Conservation (phyloP, 148 eudicot species). For the Talinum fruticosum region DNA sequence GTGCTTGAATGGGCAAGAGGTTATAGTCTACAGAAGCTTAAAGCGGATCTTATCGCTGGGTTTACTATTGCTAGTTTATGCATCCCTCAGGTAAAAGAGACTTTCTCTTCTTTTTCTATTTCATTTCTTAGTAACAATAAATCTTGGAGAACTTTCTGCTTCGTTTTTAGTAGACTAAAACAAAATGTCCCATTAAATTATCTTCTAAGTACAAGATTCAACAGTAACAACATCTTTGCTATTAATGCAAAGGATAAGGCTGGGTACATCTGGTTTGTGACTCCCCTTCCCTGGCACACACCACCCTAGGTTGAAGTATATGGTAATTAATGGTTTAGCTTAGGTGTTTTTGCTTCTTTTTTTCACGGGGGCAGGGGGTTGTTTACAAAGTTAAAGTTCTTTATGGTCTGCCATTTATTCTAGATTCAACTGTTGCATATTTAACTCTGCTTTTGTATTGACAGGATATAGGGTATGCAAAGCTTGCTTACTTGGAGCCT, state of each 20-base stretch:
- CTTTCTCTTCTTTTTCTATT: not conserved
- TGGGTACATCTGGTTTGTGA: not conserved
- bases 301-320: not conserved
- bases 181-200: not conserved
- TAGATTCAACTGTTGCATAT: not conserved
- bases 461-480: slow-evolving; percentile 77
- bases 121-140: not conserved
- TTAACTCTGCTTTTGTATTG: not conserved
- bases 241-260: not conserved
- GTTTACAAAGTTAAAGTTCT: not conserved
- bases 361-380: too few species aligned
- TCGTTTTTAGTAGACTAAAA: not conserved
- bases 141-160: not conserved
- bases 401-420: not conserved
- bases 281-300: not conserved
- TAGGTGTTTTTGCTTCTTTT: too few species aligned
- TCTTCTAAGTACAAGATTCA: not conserved
- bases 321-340: not conserved
- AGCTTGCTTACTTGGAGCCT: slow-evolving; percentile 64
- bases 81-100: slow-evolving; percentile 59
- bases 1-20: slow-evolving; percentile 58
- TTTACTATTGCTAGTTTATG: slow-evolving; percentile 79
- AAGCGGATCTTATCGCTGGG: slow-evolving; percentile 70
- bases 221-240: not conserved
- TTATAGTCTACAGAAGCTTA: slow-evolving; percentile 46